Evolutionary conservation across 768 basidiomycete genomes (phyloP), one percentile per base, ranked within the genome.

Genomic region (Podaxis rugospora): DNA sequence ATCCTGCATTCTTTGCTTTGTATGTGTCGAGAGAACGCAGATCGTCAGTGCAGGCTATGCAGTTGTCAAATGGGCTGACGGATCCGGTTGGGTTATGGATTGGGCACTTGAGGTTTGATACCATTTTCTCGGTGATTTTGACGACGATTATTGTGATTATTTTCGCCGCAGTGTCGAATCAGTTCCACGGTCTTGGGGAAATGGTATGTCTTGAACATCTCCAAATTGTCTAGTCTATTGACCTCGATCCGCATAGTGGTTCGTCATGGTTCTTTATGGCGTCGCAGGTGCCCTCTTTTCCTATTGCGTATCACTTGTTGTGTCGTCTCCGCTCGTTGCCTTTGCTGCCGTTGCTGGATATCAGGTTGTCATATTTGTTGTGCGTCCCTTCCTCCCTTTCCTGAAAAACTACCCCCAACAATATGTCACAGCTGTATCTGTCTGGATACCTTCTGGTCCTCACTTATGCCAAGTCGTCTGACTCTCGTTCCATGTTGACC

Each of bases 21-120:
- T 93, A 93, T 69, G 89, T 90, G 3, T 85, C 89, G 0, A 80
- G 79, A 62, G 91, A 93, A 67, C 82, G 88, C 9, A 80, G 83
- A 1, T 83, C 86, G 0, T 83, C 85, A 1, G 88, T 92, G 0
- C 89, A 92, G 68, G 87, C 90, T 2, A 93, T 92, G 88, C 90
- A 92, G 67, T 75, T 88, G 37, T 89, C 87, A 37, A 90, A 92
- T 69, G 90, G 90, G 1, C 71, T 92, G 27, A 79, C 85, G 1
- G 78, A 90, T 66, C 85, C 88, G 18, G 70, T 84, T 51, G 89
- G 87, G 2, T 74, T 92, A 47, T 91, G 90, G 89, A 74, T 93
- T 2, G 91, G 91, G 2, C 91, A 93, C 71, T 77, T 92, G 14
- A 74, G 88, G 67, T 90, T 89, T 70, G 91, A 93, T 66, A 78